Percentiles rank a stretch among this genome's conserved stretches.
These are phyloP conservation scores for Malassezia sp. DNA, from an alignment of 1,284 basidiomycete species.

Conservation along the genomic window DNA sequence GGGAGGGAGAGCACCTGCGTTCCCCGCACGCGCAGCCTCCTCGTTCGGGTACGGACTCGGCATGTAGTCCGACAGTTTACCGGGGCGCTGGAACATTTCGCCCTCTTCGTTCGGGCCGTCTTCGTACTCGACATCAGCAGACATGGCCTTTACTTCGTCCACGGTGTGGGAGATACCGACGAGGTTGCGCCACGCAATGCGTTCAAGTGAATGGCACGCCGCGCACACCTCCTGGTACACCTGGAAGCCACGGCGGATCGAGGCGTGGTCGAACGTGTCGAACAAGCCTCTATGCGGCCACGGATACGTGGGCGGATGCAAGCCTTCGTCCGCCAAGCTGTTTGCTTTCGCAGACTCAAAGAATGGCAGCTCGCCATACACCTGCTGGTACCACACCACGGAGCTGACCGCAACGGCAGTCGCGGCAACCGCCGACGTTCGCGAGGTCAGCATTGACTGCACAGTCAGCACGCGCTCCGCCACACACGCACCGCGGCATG, in stretches of 20 bases:
- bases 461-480: neutral
- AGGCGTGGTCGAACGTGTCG: constrained; percentile 90
- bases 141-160: constrained; percentile 81
- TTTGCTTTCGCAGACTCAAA: constrained; percentile 36
- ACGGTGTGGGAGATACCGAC: constrained; percentile 95
- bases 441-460: constrained; percentile 56
- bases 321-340: constrained; percentile 65
- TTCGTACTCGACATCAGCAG: constrained; percentile 80
- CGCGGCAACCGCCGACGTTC: constrained; percentile 64
- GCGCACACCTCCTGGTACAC: constrained; percentile 99
- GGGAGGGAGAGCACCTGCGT: constrained; percentile 88
- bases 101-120: constrained; percentile 92
- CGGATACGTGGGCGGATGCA: constrained; percentile 77
- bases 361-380: constrained; percentile 60
- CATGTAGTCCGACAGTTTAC: constrained; percentile 93
- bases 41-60: constrained; percentile 94
- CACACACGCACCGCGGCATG: constrained; percentile 17
- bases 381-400: constrained; percentile 87
- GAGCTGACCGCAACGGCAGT: constrained; percentile 72
- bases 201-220: constrained; percentile 95
- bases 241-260: constrained; percentile 93
- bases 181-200: constrained; percentile 98
- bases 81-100: constrained; percentile 96
- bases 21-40: constrained; percentile 87
- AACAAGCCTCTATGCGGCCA: constrained; percentile 81